These are phyloP conservation scores for Cordyceps pruinosa DNA, from an alignment of 2,329 filamentous ascomycete genomes.

Conservation along the genomic window DNA sequence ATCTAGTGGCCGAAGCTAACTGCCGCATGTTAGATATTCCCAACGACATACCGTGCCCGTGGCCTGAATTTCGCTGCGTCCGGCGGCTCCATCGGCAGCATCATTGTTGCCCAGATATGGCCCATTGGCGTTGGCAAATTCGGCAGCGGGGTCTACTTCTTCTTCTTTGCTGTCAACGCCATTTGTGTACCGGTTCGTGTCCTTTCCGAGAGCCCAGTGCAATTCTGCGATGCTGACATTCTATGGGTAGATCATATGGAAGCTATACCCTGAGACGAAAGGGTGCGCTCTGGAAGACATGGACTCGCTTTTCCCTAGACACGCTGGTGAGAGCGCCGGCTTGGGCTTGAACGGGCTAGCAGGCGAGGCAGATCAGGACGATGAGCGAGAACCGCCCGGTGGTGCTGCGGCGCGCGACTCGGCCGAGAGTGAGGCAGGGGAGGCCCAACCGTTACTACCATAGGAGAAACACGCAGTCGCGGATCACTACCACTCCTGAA, in stretches of 20 bases:
- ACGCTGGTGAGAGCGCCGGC: neutral
- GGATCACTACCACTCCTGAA: too few relatives aligned
- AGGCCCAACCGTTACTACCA: neutral
- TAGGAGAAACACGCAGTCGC: too few relatives aligned
- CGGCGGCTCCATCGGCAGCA: conserved; percentile 47
- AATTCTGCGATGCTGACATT: neutral
- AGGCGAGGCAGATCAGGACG: too few relatives aligned
- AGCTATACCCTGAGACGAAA: conserved; percentile 40
- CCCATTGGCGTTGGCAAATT: conserved; percentile 44
- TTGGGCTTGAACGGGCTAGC: neutral
- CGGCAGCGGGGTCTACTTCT: conserved; percentile 48
- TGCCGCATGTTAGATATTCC: conserved; percentile 43
- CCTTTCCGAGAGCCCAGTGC: neutral
- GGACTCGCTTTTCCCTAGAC: conserved; percentile 33
- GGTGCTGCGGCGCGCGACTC: neutral
- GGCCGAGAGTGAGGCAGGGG: neutral
- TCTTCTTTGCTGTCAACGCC: conserved; percentile 48
- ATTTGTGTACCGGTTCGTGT: conserved; percentile 36
- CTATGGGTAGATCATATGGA: conserved; percentile 29
- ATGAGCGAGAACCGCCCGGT: neutral
- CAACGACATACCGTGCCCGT: conserved; percentile 47
- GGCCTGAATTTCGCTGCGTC: conserved; percentile 50
- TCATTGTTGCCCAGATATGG: conserved; percentile 49
- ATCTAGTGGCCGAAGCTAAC: neutral
- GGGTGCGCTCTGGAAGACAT: conserved; percentile 36